phyloP scores from a whole-genome alignment of 2,329 filamentous ascomycete species.

The Colletotrichum echinochloae region DNA sequence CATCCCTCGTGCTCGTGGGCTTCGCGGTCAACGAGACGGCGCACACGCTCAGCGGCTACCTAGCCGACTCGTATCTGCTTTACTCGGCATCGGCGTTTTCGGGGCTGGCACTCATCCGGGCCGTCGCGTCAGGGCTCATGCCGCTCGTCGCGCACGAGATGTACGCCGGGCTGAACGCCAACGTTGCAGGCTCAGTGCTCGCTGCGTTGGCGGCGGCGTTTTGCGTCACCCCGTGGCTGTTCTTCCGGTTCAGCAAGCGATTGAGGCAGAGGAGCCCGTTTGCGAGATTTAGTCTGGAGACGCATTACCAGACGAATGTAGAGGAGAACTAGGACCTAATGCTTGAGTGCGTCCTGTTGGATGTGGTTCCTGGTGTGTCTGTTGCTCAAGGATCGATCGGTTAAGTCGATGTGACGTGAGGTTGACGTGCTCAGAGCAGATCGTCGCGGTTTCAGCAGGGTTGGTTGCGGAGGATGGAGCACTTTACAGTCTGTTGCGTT shows the following conservation, averaged over 20 bases:
- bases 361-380: background rate
- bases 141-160: conserved; percentile 44
- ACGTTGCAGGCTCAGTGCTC: conserved; percentile 44
- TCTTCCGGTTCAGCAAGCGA: conserved; percentile 43
- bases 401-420: conserved; percentile 9
- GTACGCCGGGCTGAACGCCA: conserved; percentile 43
- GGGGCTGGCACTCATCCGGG: conserved; percentile 44
- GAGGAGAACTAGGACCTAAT: conserved; percentile 31
- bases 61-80: conserved; percentile 45
- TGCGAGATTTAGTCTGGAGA: conserved; percentile 44
- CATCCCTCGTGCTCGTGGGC: conserved; percentile 57
- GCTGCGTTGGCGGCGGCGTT: conserved; percentile 42
- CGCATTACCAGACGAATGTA: conserved; percentile 38
- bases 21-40: conserved; percentile 59
- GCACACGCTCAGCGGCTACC: conserved; percentile 45
- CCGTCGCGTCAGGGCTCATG: conserved; percentile 44
- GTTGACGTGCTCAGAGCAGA: conserved; percentile 12
- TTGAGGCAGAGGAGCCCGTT: conserved; percentile 44
- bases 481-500: too few relatives aligned
- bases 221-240: conserved; percentile 42
- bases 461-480: conserved; percentile 18
- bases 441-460: conserved; percentile 35
- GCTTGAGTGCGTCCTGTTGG: background rate
- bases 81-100: conserved; percentile 46
- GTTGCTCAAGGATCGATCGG: conserved; percentile 11